These are phyloP conservation scores for Logfia minima DNA, from an alignment of 129 eudicot genomes.

Conservation along the genomic window DNA sequence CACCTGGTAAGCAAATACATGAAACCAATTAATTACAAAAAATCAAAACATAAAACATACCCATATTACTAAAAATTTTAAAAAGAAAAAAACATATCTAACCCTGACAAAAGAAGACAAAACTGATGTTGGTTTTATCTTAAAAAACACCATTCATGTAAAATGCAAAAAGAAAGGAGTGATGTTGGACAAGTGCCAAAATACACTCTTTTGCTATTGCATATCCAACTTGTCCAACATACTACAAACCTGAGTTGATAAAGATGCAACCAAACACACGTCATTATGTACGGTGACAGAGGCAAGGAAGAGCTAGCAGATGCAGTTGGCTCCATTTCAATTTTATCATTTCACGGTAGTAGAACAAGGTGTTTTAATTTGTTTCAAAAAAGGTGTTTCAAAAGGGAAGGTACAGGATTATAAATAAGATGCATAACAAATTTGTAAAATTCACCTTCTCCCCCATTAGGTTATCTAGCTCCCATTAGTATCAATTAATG, in stretches of 20 bases:
- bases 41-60: not conserved
- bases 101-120: not conserved
- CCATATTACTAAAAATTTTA: not conserved
- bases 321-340: not conserved
- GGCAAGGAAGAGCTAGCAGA: not conserved
- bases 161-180: not conserved
- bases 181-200: not conserved
- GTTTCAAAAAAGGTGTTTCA: not conserved
- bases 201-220: not conserved
- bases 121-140: not conserved
- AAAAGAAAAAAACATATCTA: not conserved
- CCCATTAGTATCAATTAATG: not conserved
- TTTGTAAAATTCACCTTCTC: not conserved
- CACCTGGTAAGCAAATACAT: conserved; percentile 36
- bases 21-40: not conserved
- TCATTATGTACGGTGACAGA: not conserved
- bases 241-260: not conserved
- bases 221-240: not conserved
- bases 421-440: not conserved
- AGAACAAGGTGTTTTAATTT: not conserved
- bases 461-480: not conserved
- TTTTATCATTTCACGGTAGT: not conserved
- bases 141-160: not conserved
- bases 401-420: not conserved
- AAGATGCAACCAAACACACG: not conserved